These are phyloP conservation scores for Tricholoma sp. DNA, from an alignment of 768 basidiomycete species.

Conservation along the genomic window DNA sequence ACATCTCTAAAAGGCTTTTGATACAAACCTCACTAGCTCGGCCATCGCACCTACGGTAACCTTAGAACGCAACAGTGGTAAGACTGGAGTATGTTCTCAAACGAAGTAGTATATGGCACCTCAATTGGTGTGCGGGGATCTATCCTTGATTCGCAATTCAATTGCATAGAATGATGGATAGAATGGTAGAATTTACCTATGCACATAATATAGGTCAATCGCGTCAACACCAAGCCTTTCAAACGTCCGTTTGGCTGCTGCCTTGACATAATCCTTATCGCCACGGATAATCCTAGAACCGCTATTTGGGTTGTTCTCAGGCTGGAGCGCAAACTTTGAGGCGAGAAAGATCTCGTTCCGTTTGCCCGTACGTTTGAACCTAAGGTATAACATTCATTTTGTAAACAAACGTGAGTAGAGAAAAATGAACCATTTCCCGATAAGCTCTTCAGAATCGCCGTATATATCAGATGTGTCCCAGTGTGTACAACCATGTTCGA, in stretches of 20 bases:
- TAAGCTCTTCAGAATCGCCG: slow-evolving; percentile 1
- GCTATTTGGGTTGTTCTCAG: neutral
- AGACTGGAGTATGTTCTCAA: slow-evolving; percentile 1
- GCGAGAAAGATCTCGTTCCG: neutral
- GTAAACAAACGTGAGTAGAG: no score
- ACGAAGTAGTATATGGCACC: slow-evolving; percentile 17
- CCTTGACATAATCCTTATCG: slow-evolving; percentile 30
- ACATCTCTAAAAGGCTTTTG: neutral
- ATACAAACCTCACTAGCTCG: slow-evolving; percentile 28
- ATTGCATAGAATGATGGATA: slow-evolving; percentile 6
- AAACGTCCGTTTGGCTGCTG: slow-evolving; percentile 29
- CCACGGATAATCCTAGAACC: slow-evolving; percentile 2
- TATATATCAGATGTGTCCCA: slow-evolving; percentile 6
- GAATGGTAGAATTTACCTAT: slow-evolving; percentile 11
- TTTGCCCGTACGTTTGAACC: neutral
- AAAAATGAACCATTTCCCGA: neutral
- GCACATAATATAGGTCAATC: slow-evolving; percentile 36
- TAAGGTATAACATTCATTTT: no score
- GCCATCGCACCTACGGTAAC: slow-evolving; percentile 15
- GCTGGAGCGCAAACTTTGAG: neutral
- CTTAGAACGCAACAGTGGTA: slow-evolving; percentile 6
- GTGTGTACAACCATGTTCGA: slow-evolving; percentile 29
- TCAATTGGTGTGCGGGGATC: slow-evolving; percentile 45
- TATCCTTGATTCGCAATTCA: slow-evolving; percentile 23
- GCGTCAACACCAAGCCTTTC: slow-evolving; percentile 26